phyloP scores from a whole-genome alignment of 441 rosid genomes.

The Macaranga tanarius region DNA sequence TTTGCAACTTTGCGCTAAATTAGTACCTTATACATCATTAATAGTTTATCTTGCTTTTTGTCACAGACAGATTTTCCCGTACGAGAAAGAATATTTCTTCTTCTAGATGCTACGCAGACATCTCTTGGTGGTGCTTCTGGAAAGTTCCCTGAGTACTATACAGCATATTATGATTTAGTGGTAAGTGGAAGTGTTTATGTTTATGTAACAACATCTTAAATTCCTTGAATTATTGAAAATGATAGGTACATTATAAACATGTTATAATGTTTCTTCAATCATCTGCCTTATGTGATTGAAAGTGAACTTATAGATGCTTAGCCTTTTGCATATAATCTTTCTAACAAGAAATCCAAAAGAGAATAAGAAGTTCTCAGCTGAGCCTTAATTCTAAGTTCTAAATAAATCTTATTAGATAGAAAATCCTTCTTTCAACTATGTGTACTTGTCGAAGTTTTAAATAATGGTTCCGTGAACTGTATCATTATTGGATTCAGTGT shows the following conservation, averaged over 20 bases:
- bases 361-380: neutral
- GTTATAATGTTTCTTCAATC: neutral
- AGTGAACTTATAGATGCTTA: neutral
- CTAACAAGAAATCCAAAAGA: neutral
- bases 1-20: neutral
- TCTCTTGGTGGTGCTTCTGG: slow-evolving; percentile 92
- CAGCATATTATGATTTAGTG: slow-evolving; percentile 90
- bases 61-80: slow-evolving; percentile 82
- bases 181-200: slow-evolving; percentile 46
- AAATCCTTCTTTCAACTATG: neutral
- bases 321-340: neutral
- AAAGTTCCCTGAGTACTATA: slow-evolving; percentile 83
- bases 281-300: neutral
- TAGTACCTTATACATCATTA: neutral
- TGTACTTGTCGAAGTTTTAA: too few species aligned
- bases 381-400: too few species aligned
- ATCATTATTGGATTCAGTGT: too few species aligned
- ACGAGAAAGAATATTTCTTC: slow-evolving; percentile 91
- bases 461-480: too few species aligned
- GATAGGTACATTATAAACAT: neutral
- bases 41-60: slow-evolving; percentile 22
- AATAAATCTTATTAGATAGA: neutral
- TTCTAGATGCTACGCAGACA: slow-evolving; percentile 96
- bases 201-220: neutral
- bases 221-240: neutral